Conservation (phyloP, 352 stramenopile species). For the Globisporangium camurandrum region DNA sequence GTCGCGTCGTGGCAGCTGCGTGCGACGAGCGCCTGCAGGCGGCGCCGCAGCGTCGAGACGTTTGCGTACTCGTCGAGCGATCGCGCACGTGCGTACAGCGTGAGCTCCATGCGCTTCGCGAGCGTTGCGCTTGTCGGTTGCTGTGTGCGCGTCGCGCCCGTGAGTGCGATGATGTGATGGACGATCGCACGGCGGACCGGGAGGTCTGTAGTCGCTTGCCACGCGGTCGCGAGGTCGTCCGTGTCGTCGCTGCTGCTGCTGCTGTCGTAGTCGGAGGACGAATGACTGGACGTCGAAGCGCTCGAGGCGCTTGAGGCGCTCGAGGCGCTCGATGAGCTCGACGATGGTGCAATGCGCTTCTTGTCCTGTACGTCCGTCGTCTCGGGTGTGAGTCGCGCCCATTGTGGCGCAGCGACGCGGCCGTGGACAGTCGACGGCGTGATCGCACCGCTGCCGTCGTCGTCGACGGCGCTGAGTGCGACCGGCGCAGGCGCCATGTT, state of each 20-base stretch:
- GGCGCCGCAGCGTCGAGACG: slow-evolving; percentile 53
- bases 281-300: no score
- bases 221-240: slow-evolving; percentile 18
- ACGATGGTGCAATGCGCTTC: slow-evolving; percentile 16
- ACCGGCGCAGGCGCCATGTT: not conserved
- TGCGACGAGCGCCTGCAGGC: slow-evolving; percentile 61
- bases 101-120: slow-evolving; percentile 69
- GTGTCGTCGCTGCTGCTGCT: slow-evolving; percentile 7
- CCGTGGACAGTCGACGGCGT: slow-evolving; percentile 19
- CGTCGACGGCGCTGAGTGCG: no score
- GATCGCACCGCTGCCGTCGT: slow-evolving; percentile 6
- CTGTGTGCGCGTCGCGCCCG: slow-evolving; percentile 21
- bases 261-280: no score
- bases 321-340: slow-evolving; percentile 9
- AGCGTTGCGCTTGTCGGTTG: slow-evolving; percentile 18
- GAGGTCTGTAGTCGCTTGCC: slow-evolving; percentile 51
- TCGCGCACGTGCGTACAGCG: slow-evolving; percentile 57
- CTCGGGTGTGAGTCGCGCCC: slow-evolving; percentile 23
- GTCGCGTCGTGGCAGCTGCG: slow-evolving; percentile 58
- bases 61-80: slow-evolving; percentile 68
- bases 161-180: slow-evolving; percentile 62
- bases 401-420: slow-evolving; percentile 16
- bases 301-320: no score
- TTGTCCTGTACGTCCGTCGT: slow-evolving; percentile 9
- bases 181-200: slow-evolving; percentile 61